Conservation (phyloP, 805 yeast species). For the Candida maesae region DNA sequence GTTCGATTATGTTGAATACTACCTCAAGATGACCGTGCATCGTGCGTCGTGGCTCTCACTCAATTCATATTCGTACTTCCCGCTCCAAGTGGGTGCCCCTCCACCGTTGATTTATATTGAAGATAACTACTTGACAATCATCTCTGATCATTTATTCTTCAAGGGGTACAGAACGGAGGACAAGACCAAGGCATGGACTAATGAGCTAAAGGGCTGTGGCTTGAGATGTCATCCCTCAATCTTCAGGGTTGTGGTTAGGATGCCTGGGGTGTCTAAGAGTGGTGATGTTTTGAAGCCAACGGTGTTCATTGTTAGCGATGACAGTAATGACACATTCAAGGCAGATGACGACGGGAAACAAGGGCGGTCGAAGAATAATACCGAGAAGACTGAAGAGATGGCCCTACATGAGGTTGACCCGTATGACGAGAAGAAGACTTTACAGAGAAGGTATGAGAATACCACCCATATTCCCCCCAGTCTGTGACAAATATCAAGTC, state of each 20-base stretch:
- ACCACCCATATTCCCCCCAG: no score
- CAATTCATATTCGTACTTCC: neutral
- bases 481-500: neutral
- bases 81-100: neutral
- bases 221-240: no score
- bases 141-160: neutral
- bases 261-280: neutral
- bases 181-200: neutral
- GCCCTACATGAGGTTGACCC: no score
- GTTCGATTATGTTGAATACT: neutral
- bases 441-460: neutral
- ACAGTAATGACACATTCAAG: no score
- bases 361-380: no score
- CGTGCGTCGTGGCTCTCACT: neutral
- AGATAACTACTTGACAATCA: no score
- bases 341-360: neutral
- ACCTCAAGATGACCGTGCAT: neutral
- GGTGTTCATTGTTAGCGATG: neutral
- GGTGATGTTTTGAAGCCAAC: neutral
- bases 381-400: no score
- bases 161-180: neutral
- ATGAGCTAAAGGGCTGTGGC: no score
- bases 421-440: neutral
- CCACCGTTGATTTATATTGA: no score
- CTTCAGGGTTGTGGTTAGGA: neutral